Evolutionary conservation across 768 basidiomycete genomes (phyloP).

Genomic region (Paxillus rubicundulus): DNA sequence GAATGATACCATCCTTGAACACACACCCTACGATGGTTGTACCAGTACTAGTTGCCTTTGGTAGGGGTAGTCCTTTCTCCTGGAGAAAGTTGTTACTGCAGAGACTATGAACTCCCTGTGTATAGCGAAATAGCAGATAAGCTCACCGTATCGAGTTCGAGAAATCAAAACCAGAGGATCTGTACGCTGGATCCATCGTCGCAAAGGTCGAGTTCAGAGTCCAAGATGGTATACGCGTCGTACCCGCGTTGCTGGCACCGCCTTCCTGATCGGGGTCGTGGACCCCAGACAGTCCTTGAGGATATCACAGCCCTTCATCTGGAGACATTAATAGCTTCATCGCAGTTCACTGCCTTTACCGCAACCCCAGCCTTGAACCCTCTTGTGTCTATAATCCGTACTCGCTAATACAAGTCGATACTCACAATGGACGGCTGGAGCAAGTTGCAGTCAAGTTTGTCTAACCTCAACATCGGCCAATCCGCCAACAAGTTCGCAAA

Average conservation of each 20-base stretch:
- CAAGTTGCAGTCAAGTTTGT: conserved; percentile 62
- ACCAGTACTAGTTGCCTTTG: conserved; percentile 88
- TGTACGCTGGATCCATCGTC: conserved; percentile 48
- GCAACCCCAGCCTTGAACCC: background rate
- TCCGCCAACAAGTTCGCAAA: conserved; percentile 75
- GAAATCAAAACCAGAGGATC: conserved; percentile 69
- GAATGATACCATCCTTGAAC: conserved; percentile 87
- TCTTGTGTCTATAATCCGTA: background rate
- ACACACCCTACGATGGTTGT: conserved; percentile 98
- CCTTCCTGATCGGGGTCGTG: conserved; percentile 2
- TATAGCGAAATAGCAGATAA: background rate
- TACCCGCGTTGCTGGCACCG: conserved; percentile 19
- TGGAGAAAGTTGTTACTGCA: conserved; percentile 69
- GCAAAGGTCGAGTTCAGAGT: conserved; percentile 3
- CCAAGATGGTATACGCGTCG: conserved; percentile 31
- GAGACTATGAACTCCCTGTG: background rate
- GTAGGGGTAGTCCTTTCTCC: conserved; percentile 67
- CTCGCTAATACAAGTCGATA: background rate
- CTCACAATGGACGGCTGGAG: conserved; percentile 54
- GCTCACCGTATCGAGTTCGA: conserved; percentile 68
- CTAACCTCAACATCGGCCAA: conserved; percentile 67
- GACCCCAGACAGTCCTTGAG: conserved; percentile 12
- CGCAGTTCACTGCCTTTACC: background rate
- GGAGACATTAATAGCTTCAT: background rate
- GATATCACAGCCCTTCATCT: background rate